phyloP scores from a whole-genome alignment of 441 rosid species.

The Omphalea diandra region DNA sequence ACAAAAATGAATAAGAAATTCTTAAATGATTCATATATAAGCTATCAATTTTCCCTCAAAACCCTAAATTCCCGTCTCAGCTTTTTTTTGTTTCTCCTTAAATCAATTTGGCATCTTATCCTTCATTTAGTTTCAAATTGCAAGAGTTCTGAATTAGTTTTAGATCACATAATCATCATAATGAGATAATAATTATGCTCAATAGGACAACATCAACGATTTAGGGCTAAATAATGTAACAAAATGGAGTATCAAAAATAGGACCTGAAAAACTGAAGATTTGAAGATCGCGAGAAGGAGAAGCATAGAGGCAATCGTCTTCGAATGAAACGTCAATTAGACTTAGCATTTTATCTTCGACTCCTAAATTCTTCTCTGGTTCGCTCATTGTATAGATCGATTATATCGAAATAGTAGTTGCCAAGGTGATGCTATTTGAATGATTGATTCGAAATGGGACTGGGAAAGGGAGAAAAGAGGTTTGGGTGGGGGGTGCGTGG shows the following conservation, averaged over 20 bases:
- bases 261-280: constrained; percentile 37
- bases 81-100: not conserved
- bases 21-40: not conserved
- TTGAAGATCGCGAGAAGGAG: constrained; percentile 39
- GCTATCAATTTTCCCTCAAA: not conserved
- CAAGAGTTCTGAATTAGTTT: not conserved
- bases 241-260: not conserved
- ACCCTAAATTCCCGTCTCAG: not conserved
- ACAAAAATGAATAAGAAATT: not conserved
- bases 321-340: constrained; percentile 78
- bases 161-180: not conserved
- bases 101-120: not conserved
- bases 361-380: constrained; percentile 33
- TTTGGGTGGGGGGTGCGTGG: not conserved
- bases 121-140: no score
- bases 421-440: no score
- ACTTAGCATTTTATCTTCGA: constrained; percentile 45
- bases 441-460: not conserved
- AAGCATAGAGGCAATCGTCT: constrained; percentile 75
- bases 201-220: not conserved
- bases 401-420: no score
- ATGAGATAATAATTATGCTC: not conserved
- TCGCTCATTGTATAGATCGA: constrained; percentile 47
- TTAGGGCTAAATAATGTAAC: not conserved
- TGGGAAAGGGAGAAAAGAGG: constrained; percentile 12